Base-by-base conservation (phyloP, 768 basidiomycete genomes). In the Mycena sanguinolenta region DNA sequence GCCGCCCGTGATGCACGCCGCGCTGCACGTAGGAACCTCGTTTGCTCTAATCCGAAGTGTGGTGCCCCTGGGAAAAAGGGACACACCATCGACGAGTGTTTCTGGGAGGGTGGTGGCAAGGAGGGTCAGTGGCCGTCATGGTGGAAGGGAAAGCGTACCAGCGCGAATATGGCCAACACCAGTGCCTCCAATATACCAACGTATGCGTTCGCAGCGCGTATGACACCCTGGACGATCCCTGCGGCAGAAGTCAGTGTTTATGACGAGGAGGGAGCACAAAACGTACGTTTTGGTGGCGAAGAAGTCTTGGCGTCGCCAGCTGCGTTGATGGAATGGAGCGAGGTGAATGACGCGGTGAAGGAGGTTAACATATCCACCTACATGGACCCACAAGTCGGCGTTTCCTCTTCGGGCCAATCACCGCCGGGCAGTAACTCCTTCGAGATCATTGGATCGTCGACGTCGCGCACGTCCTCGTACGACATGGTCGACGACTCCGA, bases 251-350 rank as follows among this genome's bases (percentile, higher is more conserved):
- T 62, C 7, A 36, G 44, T 25, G 54, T 57, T 4, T 63, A 62
- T 50, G 67, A 68, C n/a, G 10, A 0, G 6, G 44, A 3, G 0
- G 67, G 60, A 1, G 25, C 30, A 3, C 60, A n/a, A n/a, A n/a
- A n/a, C n/a, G n/a, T n/a, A n/a, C n/a, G n/a, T n/a, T n/a, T n/a
- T n/a, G n/a, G n/a, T 57, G 67, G 67, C 19, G 67, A 68, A n/a
- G 60, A 68, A 1, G 27, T 68, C 7, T 7, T 25, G 9, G 49
- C 49, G 9, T 50, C 49, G 0, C 49, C 49, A 0, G 49, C 21
- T 1, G 21, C 60, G 30, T 23, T 68, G 4, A 68, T 68, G 67
- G 38, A 44, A 0, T 68, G 67, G 67, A 17, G 28, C 4, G 67
- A 68, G 44, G 60, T 49, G 1, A 25, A 2, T 3, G 53, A 64